Percentiles rank a stretch among this genome's conserved stretches.
Evolutionary conservation across 2,329 filamentous ascomycete species (phyloP).

Genomic region (Arthrobotrys musiformis): DNA sequence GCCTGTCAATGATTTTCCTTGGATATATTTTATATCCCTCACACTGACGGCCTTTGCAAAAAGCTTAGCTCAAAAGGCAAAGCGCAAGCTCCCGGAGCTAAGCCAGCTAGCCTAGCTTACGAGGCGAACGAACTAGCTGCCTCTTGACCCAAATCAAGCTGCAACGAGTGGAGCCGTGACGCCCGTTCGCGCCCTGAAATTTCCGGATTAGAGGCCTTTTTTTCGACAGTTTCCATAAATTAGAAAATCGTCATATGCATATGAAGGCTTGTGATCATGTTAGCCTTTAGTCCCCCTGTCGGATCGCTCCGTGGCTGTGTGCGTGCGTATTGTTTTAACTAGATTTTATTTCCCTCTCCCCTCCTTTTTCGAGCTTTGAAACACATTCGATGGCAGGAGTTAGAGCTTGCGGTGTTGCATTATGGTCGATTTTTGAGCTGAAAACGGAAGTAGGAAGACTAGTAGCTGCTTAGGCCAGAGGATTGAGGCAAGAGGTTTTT

Average conservation of each 20-base stretch:
- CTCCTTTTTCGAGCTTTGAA: neutral
- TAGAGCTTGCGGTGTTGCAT: neutral
- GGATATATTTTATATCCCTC: conserved; percentile 55
- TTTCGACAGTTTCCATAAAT: too few species aligned
- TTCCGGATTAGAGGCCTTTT: neutral
- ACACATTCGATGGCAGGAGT: neutral
- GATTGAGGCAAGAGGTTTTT: neutral
- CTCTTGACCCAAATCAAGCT: neutral
- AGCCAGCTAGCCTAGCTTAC: neutral
- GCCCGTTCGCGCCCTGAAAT: neutral
- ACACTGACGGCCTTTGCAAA: conserved; percentile 30
- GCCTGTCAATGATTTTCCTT: neutral
- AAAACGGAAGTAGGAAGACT: neutral
- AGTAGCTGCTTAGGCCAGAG: neutral
- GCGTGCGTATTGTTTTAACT: too few species aligned
- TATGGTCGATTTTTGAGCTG: conserved; percentile 12
- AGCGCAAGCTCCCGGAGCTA: conserved; percentile 3
- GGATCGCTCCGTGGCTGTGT: conserved; percentile 5
- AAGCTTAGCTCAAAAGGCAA: conserved; percentile 12
- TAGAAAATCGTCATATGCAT: neutral
- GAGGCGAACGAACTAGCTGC: neutral
- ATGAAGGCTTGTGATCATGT: neutral
- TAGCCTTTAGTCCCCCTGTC: too few species aligned
- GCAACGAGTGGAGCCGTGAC: neutral
- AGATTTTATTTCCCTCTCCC: too few species aligned